Base-by-base conservation (phyloP, 768 basidiomycete species). In the Trametes maxima region DNA sequence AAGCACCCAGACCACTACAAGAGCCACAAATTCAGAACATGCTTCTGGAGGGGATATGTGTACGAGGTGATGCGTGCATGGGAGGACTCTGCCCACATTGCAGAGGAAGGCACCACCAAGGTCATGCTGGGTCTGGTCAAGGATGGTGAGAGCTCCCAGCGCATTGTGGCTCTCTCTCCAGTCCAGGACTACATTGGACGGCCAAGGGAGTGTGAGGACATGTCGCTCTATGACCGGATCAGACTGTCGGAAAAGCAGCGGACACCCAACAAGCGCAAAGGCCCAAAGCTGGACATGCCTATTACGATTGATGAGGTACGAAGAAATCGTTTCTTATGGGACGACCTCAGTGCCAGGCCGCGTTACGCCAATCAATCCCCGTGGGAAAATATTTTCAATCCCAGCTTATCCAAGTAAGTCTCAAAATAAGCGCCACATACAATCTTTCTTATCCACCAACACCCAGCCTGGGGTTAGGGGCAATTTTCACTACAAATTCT, bases 1-100 rank as follows among this genome's bases (percentile, higher is more conserved):
- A 59, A 56, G 14, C 56, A 57, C 33, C 59, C 59, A 7, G 66
- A 67, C 45, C 66, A 64, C 53, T 67, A 67, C 43, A 67, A 59
- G 1, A 28, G 42, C 21, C 39, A 67, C 28, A 50, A 47, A 17
- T 67, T 67, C 43, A 39, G 50, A 21, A 7, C 43, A 28, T 51
- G 58, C 46, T 65, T 42, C 47, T 65, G 54, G 60, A 21, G 25
- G n/a, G 42, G 45, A 6, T 65, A 65, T 50, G 22, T 54, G 8
- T 19, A 47, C 8, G 40, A 46, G 21, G 42, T 57, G 3, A 35
- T 43, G 24, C 50, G 45, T 16, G 50, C 33, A 36, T 62, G 60
- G 40, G 33, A n/a, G 10, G 51, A 46, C 10, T 21, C 40, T 7
- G 33, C 35, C 17, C 17, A 44, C 17, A 35, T 37, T 10, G 22